Evolutionary conservation across 257 asterid genomes (phyloP).

Genomic region (Solanum virginianum): DNA sequence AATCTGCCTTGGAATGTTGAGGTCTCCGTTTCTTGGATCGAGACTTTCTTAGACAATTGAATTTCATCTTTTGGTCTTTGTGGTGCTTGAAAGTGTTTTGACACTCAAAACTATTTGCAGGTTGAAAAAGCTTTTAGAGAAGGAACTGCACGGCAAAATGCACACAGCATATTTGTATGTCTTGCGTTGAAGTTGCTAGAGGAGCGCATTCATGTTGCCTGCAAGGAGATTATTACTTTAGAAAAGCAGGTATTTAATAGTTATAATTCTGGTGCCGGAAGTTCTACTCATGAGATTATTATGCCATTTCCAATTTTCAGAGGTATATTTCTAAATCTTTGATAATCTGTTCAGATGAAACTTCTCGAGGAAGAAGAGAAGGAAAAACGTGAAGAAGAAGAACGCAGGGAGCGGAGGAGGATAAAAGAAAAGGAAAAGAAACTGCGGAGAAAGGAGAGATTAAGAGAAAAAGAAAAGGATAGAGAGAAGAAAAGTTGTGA

Average conservation of each 20-base stretch:
- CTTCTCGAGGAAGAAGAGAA: constrained; percentile 99
- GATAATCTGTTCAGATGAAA: constrained; percentile 44
- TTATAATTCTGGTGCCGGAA: background rate
- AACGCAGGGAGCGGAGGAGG: constrained; percentile 66
- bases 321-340: constrained; percentile 8
- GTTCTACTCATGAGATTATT: background rate
- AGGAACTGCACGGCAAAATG: constrained; percentile 99
- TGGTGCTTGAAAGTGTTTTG: background rate
- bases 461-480: constrained; percentile 66
- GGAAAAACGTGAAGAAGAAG: constrained; percentile 96
- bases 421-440: constrained; percentile 89
- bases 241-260: constrained; percentile 68
- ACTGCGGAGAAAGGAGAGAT: constrained; percentile 85
- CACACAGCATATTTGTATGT: constrained; percentile 93
- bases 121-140: constrained; percentile 98
- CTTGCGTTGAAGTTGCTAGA: constrained; percentile 84
- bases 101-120: constrained; percentile 23
- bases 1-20: background rate
- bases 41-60: background rate
- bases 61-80: background rate
- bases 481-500: constrained; percentile 46
- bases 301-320: background rate
- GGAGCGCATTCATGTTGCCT: constrained; percentile 83
- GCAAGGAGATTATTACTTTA: constrained; percentile 86
- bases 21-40: background rate